Evolutionary conservation across 2,329 filamentous ascomycete genomes (phyloP).

Genomic region (Dactylellina sp.): DNA sequence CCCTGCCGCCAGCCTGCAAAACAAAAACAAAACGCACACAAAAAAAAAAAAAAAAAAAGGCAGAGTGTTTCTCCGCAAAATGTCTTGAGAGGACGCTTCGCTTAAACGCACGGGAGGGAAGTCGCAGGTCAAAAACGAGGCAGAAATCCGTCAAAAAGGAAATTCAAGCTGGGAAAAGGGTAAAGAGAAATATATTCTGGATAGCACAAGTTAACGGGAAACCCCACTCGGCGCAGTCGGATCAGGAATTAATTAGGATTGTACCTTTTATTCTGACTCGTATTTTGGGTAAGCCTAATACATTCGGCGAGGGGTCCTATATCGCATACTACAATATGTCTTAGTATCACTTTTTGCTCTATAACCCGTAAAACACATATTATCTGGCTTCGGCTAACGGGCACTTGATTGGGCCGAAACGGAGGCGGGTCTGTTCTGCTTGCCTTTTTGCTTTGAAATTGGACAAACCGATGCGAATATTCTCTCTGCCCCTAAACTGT

Average conservation of each 20-base stretch:
- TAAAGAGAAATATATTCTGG: not conserved
- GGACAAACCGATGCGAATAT: slow-evolving; percentile 40
- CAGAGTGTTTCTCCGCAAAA: slow-evolving; percentile 41
- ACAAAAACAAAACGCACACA: no score
- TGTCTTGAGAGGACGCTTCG: slow-evolving; percentile 38
- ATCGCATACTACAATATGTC: slow-evolving; percentile 2
- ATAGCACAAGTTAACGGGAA: not conserved
- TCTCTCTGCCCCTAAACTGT: not conserved
- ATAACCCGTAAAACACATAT: slow-evolving; percentile 3
- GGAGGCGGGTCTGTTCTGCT: slow-evolving; percentile 20
- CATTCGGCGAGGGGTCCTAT: not conserved
- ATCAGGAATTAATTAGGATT: slow-evolving; percentile 27
- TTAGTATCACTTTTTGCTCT: not conserved
- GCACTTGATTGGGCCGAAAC: not conserved
- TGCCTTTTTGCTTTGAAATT: slow-evolving; percentile 38
- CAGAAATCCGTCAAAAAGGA: slow-evolving; percentile 6
- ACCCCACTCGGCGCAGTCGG: no score
- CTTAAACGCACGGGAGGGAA: slow-evolving; percentile 48
- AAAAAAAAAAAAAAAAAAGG: slow-evolving; percentile 2
- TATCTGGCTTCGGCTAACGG: not conserved
- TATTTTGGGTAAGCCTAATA: slow-evolving; percentile 13
- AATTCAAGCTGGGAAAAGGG: no score
- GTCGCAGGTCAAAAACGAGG: slow-evolving; percentile 31
- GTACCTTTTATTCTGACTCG: slow-evolving; percentile 1
- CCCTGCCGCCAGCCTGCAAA: not conserved